Evolutionary conservation across 345 rosid species (phyloP), one percentile per base, ranked within the genome.

Genomic region (Geranium brycei): DNA sequence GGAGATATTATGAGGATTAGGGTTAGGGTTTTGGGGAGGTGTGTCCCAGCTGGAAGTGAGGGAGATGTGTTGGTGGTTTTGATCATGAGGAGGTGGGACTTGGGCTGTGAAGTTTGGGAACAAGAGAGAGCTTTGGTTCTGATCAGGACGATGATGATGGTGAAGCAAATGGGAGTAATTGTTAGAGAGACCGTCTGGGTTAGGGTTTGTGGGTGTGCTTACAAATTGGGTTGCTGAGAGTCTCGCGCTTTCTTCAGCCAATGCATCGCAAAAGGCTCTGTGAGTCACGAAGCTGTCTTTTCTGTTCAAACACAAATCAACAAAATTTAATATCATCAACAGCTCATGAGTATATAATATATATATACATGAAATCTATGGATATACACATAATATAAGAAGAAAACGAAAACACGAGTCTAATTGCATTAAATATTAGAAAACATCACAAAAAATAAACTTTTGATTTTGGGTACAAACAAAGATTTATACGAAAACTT

Each of bases 231-330:
- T 70, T 62, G 87, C 82, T 4, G 82, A 74, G 67, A 82, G 71
- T 71, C 92, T 86, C 14, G 95, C 97, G 65, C 87, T 91, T 69
- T 91, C 96, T 81, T 85, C 88, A 0, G 96, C 97, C 60, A 91
- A 71, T 61, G 97, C 97, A 73, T 87, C 91, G 71, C 97, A 91
- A 67, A 88, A 91, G 68, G 96, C 95, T 63, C 96, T 83, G 76
- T 88, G 97, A 63, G 97, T 91, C 69, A 88, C 76, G 80, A 87
- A 91, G 85, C 96, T 88, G 76, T 91, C 97, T 76, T 91, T 91
- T 87, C 97, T 91, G 86, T 35, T 7, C 41, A 35, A 35, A 1
- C 41, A 35, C 28, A 23, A 23, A 23, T 23, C 28, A 23, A 23
- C n/a, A n/a, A n/a, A n/a, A n/a, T n/a, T n/a, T n/a, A n/a, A n/a